These are phyloP conservation scores for Monilinia vaccinii-corymbosi DNA, from an alignment of 2,329 filamentous ascomycete species.

Conservation along the genomic window DNA sequence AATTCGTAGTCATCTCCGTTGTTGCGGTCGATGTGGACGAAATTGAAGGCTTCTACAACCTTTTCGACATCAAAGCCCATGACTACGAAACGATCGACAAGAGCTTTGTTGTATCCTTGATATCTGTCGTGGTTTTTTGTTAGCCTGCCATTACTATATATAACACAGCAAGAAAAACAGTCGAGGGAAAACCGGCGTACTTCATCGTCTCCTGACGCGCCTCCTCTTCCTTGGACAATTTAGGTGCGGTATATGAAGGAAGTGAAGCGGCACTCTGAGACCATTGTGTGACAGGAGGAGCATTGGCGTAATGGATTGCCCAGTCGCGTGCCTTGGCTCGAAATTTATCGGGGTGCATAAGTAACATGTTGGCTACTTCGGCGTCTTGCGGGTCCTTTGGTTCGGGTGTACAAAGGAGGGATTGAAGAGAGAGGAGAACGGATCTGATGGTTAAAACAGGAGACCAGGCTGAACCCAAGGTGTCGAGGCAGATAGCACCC, in stretches of 20 bases:
- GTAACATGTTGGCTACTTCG: constrained; percentile 85
- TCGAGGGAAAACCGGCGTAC: constrained; percentile 13
- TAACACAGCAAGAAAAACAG: background rate
- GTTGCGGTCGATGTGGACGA: constrained; percentile 71
- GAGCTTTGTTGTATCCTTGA: constrained; percentile 73
- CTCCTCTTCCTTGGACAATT: constrained; percentile 23
- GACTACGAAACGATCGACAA: constrained; percentile 73
- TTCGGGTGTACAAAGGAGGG: constrained; percentile 85
- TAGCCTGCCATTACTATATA: constrained; percentile 12
- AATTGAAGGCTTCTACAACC: constrained; percentile 79
- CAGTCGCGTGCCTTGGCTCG: constrained; percentile 78
- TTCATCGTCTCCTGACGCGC: constrained; percentile 17
- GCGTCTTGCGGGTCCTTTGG: constrained; percentile 96
- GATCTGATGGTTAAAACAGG: constrained; percentile 96
- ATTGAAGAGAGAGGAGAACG: constrained; percentile 84
- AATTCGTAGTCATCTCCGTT: constrained; percentile 73
- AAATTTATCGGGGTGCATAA: constrained; percentile 70
- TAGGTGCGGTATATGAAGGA: constrained; percentile 28
- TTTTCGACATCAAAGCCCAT: constrained; percentile 88
- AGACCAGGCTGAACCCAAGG: constrained; percentile 81
- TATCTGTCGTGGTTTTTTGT: constrained; percentile 48
- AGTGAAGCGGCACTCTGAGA: constrained; percentile 33
- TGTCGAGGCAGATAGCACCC: constrained; percentile 96
- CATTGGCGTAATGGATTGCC: constrained; percentile 76
- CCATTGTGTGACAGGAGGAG: constrained; percentile 48